Evolutionary conservation across 768 basidiomycete genomes (phyloP).

Genomic region (Mycena indigotica): DNA sequence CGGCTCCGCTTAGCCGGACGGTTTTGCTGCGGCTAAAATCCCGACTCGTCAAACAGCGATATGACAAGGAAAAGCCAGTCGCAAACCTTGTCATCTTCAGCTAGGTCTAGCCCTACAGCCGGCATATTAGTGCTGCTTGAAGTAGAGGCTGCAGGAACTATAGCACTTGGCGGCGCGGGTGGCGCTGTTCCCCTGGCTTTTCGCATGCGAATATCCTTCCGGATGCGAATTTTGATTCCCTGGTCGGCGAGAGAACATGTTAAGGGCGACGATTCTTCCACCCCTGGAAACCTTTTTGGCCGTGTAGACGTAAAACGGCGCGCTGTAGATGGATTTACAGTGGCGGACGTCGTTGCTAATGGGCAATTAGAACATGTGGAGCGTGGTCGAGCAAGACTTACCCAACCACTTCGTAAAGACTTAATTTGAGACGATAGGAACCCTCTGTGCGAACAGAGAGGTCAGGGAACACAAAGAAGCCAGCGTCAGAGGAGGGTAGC

Average conservation of each 20-base stretch:
- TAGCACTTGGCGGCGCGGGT: neutral
- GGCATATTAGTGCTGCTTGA: constrained; percentile 9
- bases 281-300: constrained; percentile 96
- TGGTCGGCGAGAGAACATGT: constrained; percentile 93
- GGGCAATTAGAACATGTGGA: constrained; percentile 7
- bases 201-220: constrained; percentile 86
- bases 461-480: constrained; percentile 97
- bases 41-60: constrained; percentile 18
- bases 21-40: neutral
- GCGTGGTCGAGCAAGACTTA: constrained; percentile 42
- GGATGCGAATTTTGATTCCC: constrained; percentile 92
- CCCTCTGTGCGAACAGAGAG: constrained; percentile 91
- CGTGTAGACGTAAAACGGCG: constrained; percentile 91
- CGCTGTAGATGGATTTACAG: constrained; percentile 87
- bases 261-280: constrained; percentile 91
- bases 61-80: constrained; percentile 12
- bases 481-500: constrained; percentile 62
- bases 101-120: constrained; percentile 19
- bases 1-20: constrained; percentile 41
- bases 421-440: constrained; percentile 72
- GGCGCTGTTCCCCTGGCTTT: constrained; percentile 59
- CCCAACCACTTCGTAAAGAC: constrained; percentile 91
- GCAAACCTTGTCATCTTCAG: constrained; percentile 7
- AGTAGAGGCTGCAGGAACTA: constrained; percentile 3
- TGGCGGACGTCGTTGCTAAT: constrained; percentile 81